Percentiles rank a stretch among this genome's conserved stretches.
phyloP scores from a whole-genome alignment of 768 basidiomycete genomes.

The Multifurca ochricompacta region DNA sequence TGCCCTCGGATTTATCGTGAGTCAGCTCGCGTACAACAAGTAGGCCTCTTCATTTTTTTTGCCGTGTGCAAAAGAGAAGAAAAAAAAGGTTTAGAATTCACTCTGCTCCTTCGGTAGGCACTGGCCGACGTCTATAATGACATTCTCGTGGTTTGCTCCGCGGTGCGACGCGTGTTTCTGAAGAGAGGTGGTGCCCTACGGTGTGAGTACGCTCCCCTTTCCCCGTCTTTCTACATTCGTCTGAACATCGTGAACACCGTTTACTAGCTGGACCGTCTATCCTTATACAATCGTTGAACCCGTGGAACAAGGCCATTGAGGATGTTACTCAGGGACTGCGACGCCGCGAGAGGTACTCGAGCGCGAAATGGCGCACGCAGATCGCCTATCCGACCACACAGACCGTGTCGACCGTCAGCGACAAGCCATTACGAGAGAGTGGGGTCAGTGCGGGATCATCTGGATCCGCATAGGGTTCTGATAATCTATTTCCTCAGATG shows the following conservation, averaged over 20 bases:
- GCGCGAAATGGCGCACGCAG: not conserved
- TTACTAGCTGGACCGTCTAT: not conserved
- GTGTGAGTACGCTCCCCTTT: not conserved
- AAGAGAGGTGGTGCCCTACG: not conserved
- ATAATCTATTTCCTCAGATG: not conserved
- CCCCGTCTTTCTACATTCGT: not conserved
- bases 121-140: slow-evolving; percentile 6
- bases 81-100: not conserved
- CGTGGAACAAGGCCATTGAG: slow-evolving; percentile 3
- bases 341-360: not conserved
- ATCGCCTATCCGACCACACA: not conserved
- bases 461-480: not conserved
- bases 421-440: not conserved
- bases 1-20: not conserved
- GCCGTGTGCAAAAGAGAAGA: too few relatives aligned
- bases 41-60: not conserved
- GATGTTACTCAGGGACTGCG: not conserved
- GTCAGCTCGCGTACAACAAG: not conserved
- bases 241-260: not conserved
- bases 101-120: not conserved
- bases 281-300: not conserved
- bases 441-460: not conserved
- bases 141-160: not conserved
- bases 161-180: slow-evolving; percentile 1
- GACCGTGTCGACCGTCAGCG: not conserved